These are phyloP conservation scores for Colletotrichum kahawae DNA, from an alignment of 2,329 filamentous ascomycete species.

Conservation along the genomic window DNA sequence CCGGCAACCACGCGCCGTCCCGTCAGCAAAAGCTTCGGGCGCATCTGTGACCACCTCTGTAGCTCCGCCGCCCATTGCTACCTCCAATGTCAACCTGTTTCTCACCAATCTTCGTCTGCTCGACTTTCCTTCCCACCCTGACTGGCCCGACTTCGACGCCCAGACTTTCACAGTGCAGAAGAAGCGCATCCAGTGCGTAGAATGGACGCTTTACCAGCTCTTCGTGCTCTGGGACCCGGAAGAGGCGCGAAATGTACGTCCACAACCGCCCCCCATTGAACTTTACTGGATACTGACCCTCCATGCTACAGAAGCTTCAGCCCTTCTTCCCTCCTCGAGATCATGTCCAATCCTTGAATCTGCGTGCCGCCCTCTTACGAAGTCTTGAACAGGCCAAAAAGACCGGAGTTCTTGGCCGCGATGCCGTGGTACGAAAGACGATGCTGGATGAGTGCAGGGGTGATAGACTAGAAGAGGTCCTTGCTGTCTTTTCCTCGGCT, in stretches of 20 bases:
- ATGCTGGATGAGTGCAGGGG: conserved; percentile 98
- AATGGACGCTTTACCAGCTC: conserved; percentile 91
- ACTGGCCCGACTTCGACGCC: conserved; percentile 80
- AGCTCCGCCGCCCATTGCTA: conserved; percentile 39
- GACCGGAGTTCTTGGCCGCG: conserved; percentile 79
- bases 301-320: conserved; percentile 71
- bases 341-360: conserved; percentile 87
- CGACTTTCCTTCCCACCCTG: conserved; percentile 74
- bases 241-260: conserved; percentile 71
- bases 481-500: conserved; percentile 82
- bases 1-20: conserved; percentile 25
- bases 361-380: conserved; percentile 83
- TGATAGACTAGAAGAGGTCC: conserved; percentile 85
- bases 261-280: not conserved
- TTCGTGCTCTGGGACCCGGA: conserved; percentile 84
- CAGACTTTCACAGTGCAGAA: conserved; percentile 82
- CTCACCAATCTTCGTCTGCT: conserved; percentile 84
- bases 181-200: conserved; percentile 79
- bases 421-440: conserved; percentile 84
- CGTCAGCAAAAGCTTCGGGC: conserved; percentile 18
- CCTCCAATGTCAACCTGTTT: conserved; percentile 69
- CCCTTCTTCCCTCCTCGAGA: conserved; percentile 92
- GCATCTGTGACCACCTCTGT: not conserved
- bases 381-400: conserved; percentile 87
- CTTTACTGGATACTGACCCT: not conserved